These are phyloP conservation scores for Urtica urens DNA, from an alignment of 306 rosid species.

Conservation along the genomic window DNA sequence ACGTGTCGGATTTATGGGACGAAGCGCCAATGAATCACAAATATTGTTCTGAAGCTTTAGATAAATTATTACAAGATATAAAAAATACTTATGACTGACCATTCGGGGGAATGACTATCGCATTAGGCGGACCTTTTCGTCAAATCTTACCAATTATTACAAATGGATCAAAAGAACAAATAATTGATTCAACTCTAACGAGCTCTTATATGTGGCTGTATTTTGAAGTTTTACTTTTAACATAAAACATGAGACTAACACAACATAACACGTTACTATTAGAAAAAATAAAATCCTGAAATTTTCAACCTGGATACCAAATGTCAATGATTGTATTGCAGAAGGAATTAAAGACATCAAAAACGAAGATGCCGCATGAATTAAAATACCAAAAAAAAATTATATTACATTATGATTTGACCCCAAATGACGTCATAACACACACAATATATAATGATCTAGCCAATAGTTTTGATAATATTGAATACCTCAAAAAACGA, in stretches of 20 bases:
- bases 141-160: not conserved
- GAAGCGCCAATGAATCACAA: not conserved
- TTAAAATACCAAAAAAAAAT: not conserved
- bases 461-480: not conserved
- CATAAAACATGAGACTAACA: not conserved
- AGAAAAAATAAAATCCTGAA: not conserved
- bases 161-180: not conserved
- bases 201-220: not conserved
- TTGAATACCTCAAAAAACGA: not conserved
- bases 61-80: not conserved
- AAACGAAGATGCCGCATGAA: not conserved
- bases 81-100: not conserved
- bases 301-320: no score
- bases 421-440: not conserved
- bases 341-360: not conserved
- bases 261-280: not conserved
- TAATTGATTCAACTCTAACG: not conserved
- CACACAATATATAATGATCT: not conserved
- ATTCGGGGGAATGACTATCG: not conserved
- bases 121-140: not conserved
- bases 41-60: not conserved
- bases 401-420: not conserved
- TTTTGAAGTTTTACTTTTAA: not conserved
- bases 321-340: no score
- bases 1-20: not conserved